These are phyloP conservation scores for Acanthamoeba sp. DNA, from an alignment of 208 protist species.

Conservation along the genomic window DNA sequence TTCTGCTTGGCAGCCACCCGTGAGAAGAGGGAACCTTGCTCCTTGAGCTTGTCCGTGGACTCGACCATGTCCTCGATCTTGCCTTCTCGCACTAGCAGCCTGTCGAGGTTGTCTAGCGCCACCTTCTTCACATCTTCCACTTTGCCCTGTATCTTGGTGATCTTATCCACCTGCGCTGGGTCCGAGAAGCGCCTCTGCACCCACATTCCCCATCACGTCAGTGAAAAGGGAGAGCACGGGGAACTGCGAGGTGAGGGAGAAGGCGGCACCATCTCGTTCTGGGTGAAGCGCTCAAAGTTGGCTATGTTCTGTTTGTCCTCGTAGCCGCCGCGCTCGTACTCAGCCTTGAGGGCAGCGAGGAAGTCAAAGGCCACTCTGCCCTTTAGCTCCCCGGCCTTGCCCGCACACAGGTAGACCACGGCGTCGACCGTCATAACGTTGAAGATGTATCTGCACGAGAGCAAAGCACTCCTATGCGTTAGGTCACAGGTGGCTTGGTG, in stretches of 20 bases:
- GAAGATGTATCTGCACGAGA: constrained; percentile 16
- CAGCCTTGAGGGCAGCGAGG: not conserved
- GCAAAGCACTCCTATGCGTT: not conserved
- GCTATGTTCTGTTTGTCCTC: constrained; percentile 55
- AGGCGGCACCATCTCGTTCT: not conserved
- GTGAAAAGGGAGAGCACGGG: no score
- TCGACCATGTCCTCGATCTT: constrained; percentile 54
- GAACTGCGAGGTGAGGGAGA: not conserved
- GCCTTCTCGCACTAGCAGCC: constrained; percentile 17
- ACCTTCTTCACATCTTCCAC: constrained; percentile 63
- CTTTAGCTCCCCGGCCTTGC: constrained; percentile 43
- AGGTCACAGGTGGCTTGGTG: not conserved
- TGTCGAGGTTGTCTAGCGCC: constrained; percentile 44
- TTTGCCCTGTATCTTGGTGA: constrained; percentile 44
- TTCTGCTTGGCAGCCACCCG: constrained; percentile 41
- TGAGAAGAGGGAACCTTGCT: constrained; percentile 22
- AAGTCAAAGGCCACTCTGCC: constrained; percentile 47
- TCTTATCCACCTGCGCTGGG: constrained; percentile 65
- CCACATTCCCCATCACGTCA: no score
- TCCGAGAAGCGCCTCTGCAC: constrained; percentile 50
- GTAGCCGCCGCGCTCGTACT: constrained; percentile 58
- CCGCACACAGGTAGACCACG: constrained; percentile 48
- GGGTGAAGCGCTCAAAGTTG: constrained; percentile 1
- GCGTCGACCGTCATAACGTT: constrained; percentile 33
- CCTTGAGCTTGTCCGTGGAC: constrained; percentile 46